Conservation (phyloP, 129 eudicot genomes). For the Flaveria robusta region DNA sequence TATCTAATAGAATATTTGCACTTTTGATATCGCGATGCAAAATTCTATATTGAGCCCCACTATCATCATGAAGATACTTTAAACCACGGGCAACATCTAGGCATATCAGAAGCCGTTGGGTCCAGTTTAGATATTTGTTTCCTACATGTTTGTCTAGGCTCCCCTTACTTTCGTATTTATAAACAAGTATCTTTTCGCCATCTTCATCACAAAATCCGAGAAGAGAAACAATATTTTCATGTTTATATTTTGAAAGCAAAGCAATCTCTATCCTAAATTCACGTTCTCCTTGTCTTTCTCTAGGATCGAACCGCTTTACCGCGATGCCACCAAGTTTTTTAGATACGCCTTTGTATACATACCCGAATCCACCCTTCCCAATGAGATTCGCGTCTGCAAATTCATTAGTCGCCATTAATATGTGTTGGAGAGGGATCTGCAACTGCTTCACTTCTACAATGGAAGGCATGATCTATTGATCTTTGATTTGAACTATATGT, state of each 20-base stretch:
- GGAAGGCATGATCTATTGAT: conserved; percentile 13
- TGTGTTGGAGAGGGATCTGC: conserved; percentile 37
- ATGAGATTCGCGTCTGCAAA: not conserved
- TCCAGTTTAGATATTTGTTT: conserved; percentile 30
- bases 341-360: not conserved
- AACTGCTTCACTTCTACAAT: not conserved
- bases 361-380: not conserved
- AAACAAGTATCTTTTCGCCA: conserved; percentile 37
- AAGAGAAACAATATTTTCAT: conserved; percentile 2
- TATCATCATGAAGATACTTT: conserved; percentile 18
- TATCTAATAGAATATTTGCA: not conserved
- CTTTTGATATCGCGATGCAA: conserved; percentile 26
- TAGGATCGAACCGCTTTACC: not conserved
- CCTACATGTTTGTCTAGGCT: conserved; percentile 21
- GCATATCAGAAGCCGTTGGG: conserved; percentile 32
- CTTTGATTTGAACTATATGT: no score
- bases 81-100: conserved; percentile 21
- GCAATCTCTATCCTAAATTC: not conserved
- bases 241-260: conserved; percentile 1
- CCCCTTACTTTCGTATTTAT: conserved; percentile 31
- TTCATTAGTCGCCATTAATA: conserved; percentile 23
- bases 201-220: not conserved
- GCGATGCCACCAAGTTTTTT: not conserved
- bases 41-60: not conserved
- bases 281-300: not conserved